Evolutionary conservation across 371 early-diverging fungal genomes (phyloP), one percentile per base, ranked within the genome.

Genomic region (Choanephora cucurbitarum): DNA sequence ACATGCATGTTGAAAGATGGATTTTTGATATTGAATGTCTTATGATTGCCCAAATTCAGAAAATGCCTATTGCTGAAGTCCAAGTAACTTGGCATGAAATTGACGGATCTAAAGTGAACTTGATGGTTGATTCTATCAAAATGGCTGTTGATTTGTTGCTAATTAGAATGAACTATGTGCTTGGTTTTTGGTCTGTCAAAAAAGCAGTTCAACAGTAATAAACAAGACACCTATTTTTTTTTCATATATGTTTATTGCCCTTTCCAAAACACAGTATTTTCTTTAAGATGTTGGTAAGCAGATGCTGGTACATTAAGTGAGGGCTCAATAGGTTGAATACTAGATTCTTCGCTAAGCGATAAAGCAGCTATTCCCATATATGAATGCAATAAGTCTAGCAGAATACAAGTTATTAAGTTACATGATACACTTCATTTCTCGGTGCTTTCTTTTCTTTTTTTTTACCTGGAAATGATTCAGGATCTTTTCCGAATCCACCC

Each of bases 1-100:
- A 86, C 67, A 90, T 96, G 88, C 97, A 96, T 59, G 93, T 93
- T 2, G 93, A 94, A 61, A 83, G 97, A 32, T 96, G 96, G 91
- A 95, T 96, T 57, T 96, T 98, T 75, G 97, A 98, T 67, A 93
- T 96, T 55, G 98, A 98, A 71, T 76, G 94, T 57, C 76, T 96
- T 43, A 81, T 95, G 69, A 79, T 96, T 49, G 95, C 95, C 4
- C 69, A 75, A 52, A 52, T 60, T 19, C 73, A 79, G 40, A 66
- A 81, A 39, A 89, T 95, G 18, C 93, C 92, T 7, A 84, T 96
- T 34, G 75, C 67, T 8, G 96, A 97, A 69, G 93, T 96, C 2
- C 89, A 91, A 5, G 94, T 97, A 8, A 90, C 83, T 17, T 97
- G 98, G 98, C 93, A 95, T 64, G 98, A 97, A 70, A 90, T 97